Conservation (phyloP, 2,329 filamentous ascomycete genomes). For the Nothophoma quercina region DNA sequence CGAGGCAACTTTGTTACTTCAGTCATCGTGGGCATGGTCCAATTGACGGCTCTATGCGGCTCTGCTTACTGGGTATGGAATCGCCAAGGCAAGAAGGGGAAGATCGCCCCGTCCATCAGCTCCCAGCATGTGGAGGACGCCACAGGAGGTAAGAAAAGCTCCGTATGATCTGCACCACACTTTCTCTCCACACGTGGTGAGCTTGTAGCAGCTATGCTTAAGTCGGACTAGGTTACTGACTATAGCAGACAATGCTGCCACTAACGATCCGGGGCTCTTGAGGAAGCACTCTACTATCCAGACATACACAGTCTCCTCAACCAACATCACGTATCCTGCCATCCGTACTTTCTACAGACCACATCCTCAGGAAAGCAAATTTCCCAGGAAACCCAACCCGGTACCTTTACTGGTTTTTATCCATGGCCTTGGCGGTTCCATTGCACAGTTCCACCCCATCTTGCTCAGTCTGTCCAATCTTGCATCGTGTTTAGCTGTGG, state of each 20-base stretch:
- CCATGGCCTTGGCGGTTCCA: conserved; percentile 91
- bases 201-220: conserved; percentile 4
- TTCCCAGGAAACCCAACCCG: conserved; percentile 75
- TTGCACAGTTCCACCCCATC: conserved; percentile 85
- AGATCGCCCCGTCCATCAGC: conserved; percentile 24
- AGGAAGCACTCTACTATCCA: conserved; percentile 76
- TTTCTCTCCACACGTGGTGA: conserved; percentile 16
- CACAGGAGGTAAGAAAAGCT: conserved; percentile 34
- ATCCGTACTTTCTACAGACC: conserved; percentile 84
- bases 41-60: conserved; percentile 48
- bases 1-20: conserved; percentile 25
- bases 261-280: conserved; percentile 80
- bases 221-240: conserved; percentile 14
- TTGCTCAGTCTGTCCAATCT: conserved; percentile 82
- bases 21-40: conserved; percentile 49
- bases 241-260: conserved; percentile 52
- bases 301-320: conserved; percentile 73
- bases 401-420: conserved; percentile 89
- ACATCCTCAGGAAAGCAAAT: conserved; percentile 82
- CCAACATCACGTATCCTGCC: conserved; percentile 71
- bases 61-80: conserved; percentile 47
- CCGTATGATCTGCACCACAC: conserved; percentile 15
- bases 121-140: conserved; percentile 31
- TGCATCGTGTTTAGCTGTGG: conserved; percentile 84
- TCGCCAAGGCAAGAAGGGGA: conserved; percentile 29